A percentile compares a stretch with the other conserved stretches of the same genome.
Conservation (phyloP, 2,329 filamentous ascomycete genomes). For the Fonsecaea nubica region DNA sequence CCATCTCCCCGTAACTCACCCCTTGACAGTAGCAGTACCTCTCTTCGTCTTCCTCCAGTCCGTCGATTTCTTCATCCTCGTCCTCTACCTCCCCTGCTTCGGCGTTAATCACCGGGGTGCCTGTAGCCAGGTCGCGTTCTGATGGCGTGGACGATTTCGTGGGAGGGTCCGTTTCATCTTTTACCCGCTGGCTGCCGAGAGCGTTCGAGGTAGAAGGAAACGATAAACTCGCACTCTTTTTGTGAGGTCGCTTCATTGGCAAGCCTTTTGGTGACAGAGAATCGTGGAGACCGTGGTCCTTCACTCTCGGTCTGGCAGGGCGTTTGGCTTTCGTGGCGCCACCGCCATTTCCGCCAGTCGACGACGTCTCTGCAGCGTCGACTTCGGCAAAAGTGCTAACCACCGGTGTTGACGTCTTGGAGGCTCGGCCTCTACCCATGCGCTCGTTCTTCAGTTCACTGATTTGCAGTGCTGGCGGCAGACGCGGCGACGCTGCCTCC, state of each 20-base stretch:
- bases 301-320: conserved; percentile 36
- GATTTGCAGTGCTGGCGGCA: conserved; percentile 40
- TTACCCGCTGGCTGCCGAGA: conserved; percentile 13
- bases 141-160: conserved; percentile 26
- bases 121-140: conserved; percentile 26
- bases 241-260: conserved; percentile 46
- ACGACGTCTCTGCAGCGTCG: conserved; percentile 33
- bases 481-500: conserved; percentile 40
- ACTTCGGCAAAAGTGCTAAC: conserved; percentile 47
- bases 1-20: conserved; percentile 84
- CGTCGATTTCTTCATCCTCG: conserved; percentile 42
- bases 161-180: conserved; percentile 25
- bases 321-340: conserved; percentile 33
- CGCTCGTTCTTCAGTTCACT: conserved; percentile 28
- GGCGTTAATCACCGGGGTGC: conserved; percentile 27
- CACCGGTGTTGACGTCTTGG: conserved; percentile 52
- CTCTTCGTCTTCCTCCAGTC: conserved; percentile 70
- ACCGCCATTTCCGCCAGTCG: conserved; percentile 26
- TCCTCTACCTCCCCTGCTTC: conserved; percentile 36
- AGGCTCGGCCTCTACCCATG: conserved; percentile 45
- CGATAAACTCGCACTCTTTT: conserved; percentile 45
- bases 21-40: conserved; percentile 81
- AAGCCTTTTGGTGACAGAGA: conserved; percentile 40
- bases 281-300: conserved; percentile 41
- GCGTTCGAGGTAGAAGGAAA: conserved; percentile 29